phyloP scores from a whole-genome alignment of 148 eudicot genomes.

The Amaranthus palmeri region DNA sequence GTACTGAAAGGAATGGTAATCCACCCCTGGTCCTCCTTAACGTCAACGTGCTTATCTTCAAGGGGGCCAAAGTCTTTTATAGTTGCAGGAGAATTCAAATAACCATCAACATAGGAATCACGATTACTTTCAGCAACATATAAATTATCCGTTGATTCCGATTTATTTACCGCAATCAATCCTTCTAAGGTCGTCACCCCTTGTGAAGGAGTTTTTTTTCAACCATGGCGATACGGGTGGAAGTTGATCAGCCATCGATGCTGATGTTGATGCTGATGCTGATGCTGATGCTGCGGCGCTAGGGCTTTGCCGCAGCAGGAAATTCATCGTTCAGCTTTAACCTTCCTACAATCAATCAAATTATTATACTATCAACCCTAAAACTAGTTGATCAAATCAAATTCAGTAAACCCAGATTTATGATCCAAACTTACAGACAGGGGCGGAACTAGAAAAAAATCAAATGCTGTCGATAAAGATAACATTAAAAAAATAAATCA shows the following conservation, averaged over 20 bases:
- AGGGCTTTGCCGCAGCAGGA: slow-evolving; percentile 71
- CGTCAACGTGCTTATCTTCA: slow-evolving; percentile 63
- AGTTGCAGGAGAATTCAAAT: slow-evolving; percentile 26
- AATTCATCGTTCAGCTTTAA: slow-evolving; percentile 57
- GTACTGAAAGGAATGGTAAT: slow-evolving; percentile 69
- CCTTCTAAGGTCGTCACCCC: slow-evolving; percentile 55
- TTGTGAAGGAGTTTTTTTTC: slow-evolving; percentile 37
- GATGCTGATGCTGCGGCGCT: slow-evolving; percentile 41
- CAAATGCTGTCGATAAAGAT: too few relatives aligned
- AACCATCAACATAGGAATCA: slow-evolving; percentile 21
- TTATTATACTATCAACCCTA: background rate
- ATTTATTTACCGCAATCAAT: slow-evolving; percentile 54
- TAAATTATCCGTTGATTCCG: slow-evolving; percentile 2
- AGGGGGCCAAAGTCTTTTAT: slow-evolving; percentile 39
- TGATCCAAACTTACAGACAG: background rate
- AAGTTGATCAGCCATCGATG: slow-evolving; percentile 33
- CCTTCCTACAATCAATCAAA: background rate
- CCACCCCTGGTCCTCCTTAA: slow-evolving; percentile 74
- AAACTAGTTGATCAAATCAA: slow-evolving; percentile 1
- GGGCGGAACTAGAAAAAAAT: too few relatives aligned
- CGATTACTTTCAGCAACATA: slow-evolving; percentile 20
- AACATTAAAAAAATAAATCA: too few relatives aligned
- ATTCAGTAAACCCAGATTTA: background rate
- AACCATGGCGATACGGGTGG: slow-evolving; percentile 31
- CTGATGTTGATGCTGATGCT: slow-evolving; percentile 17